These are phyloP conservation scores for Pichia gijzeniarum DNA, from an alignment of 805 yeast species.

Conservation along the genomic window DNA sequence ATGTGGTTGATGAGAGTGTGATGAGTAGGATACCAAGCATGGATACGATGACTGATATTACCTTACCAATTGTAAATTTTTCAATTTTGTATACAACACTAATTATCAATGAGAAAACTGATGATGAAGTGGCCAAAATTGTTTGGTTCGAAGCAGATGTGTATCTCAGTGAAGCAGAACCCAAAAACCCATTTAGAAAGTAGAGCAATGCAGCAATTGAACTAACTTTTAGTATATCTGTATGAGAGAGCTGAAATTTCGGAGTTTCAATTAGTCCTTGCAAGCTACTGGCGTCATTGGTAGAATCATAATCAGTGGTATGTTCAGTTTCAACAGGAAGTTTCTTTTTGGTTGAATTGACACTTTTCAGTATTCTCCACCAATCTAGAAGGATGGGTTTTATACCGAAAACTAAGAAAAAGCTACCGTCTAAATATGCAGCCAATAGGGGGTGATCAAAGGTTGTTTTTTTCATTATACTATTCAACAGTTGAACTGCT, in stretches of 20 bases:
- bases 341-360: background rate
- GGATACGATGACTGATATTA: constrained; percentile 39
- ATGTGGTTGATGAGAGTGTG: constrained; percentile 22
- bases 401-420: constrained; percentile 39
- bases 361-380: background rate
- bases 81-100: constrained; percentile 39
- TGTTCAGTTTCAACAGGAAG: background rate
- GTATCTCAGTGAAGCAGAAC: constrained; percentile 37
- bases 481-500: constrained; percentile 43
- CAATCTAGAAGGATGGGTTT: constrained; percentile 27
- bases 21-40: constrained; percentile 41
- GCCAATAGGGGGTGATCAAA: constrained; percentile 45
- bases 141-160: constrained; percentile 51
- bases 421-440: constrained; percentile 42
- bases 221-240: constrained; percentile 34
- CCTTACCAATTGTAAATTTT: constrained; percentile 34
- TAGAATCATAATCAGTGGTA: background rate
- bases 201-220: constrained; percentile 37
- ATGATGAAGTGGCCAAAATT: constrained; percentile 44
- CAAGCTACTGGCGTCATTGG: background rate
- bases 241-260: constrained; percentile 16
- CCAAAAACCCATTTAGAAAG: constrained; percentile 35
- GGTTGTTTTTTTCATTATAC: constrained; percentile 41
- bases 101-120: constrained; percentile 42
- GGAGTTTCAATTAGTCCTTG: constrained; percentile 14